phyloP scores from a whole-genome alignment of 768 basidiomycete genomes.

The Gymnopilus dilepis region DNA sequence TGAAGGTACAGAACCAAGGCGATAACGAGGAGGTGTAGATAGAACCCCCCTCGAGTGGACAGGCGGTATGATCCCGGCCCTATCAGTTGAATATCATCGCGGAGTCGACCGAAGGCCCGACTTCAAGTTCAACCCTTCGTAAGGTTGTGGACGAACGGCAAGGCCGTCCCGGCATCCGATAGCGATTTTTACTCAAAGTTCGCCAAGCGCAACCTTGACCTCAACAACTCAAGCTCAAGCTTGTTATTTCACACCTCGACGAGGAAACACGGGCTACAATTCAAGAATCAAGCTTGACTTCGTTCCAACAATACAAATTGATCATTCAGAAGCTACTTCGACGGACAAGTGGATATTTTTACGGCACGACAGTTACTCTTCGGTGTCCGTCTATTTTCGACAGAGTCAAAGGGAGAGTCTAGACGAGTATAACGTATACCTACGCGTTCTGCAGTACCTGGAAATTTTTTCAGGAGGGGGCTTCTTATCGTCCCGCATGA shows the following conservation, averaged over 20 bases:
- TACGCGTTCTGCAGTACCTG: background rate
- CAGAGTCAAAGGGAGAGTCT: background rate
- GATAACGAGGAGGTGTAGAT: background rate
- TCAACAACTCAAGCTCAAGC: background rate
- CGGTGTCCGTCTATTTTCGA: background rate
- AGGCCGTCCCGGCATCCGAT: background rate
- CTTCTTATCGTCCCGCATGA: conserved; percentile 1
- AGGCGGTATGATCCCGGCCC: background rate
- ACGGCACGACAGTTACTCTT: background rate
- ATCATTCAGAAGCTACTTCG: background rate
- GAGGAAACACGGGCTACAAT: background rate
- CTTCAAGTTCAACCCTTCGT: too few relatives aligned
- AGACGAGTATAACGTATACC: too few relatives aligned
- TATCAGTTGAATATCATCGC: background rate
- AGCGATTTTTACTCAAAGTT: background rate
- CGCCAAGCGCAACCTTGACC: background rate
- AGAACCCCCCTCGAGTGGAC: background rate
- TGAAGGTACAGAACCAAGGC: background rate
- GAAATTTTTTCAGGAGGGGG: background rate
- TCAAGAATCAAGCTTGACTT: background rate
- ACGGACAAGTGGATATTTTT: background rate
- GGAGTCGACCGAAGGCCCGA: too few relatives aligned
- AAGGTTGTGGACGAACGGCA: background rate
- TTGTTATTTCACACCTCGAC: background rate
- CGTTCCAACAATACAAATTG: background rate